phyloP scores from a whole-genome alignment of 2,329 filamentous ascomycete genomes.

The Sporothrix euskadiensis region DNA sequence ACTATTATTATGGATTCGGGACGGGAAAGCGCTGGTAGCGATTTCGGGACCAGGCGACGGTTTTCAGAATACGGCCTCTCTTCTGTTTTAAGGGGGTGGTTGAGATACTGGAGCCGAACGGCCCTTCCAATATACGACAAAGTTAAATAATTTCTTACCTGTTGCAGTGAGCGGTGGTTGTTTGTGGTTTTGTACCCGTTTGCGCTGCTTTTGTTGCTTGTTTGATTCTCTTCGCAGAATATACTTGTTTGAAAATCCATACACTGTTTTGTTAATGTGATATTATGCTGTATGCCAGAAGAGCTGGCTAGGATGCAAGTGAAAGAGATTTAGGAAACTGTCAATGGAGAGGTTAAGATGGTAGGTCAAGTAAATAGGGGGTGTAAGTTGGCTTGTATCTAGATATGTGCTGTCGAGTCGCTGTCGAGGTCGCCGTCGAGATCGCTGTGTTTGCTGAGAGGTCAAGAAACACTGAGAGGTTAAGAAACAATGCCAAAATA shows the following conservation, averaged over 20 bases:
- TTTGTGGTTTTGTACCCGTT: neutral
- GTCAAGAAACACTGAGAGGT: neutral
- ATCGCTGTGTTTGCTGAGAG: neutral
- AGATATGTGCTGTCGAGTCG: neutral
- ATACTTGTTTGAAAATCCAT: neutral
- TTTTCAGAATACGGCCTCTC: neutral
- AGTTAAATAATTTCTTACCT: neutral
- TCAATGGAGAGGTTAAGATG: neutral
- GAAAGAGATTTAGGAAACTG: neutral
- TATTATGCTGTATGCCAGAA: neutral
- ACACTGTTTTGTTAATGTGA: neutral
- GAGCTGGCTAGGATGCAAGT: too few species aligned
- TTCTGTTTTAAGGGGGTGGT: neutral
- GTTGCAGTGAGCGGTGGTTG: neutral
- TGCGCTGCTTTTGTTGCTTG: neutral
- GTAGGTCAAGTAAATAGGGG: neutral
- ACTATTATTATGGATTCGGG: neutral
- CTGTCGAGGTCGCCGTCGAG: neutral
- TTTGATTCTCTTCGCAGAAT: neutral
- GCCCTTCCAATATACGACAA: constrained; percentile 17
- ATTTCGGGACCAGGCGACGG: neutral
- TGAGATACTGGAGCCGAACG: neutral
- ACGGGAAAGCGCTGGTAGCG: constrained; percentile 8
- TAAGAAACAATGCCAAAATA: neutral
- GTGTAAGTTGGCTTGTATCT: neutral